phyloP scores from a whole-genome alignment of 2,329 filamentous ascomycete species.

The Fusarium pseudoanthophilum region DNA sequence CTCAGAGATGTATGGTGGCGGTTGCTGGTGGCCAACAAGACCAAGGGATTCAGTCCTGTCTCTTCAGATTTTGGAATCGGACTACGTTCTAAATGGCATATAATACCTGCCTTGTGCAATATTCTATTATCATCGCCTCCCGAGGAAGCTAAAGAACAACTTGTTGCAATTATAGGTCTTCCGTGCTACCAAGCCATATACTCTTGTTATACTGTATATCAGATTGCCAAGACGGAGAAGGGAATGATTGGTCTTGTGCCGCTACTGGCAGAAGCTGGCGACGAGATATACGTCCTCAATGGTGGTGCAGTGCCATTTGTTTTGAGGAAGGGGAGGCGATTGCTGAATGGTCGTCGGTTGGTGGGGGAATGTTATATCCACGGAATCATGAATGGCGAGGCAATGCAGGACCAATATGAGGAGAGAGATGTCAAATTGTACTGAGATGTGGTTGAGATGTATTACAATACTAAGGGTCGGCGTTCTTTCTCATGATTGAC shows the following conservation, averaged over 20 bases:
- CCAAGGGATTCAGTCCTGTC: fast-evolving
- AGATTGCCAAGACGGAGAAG: neutral
- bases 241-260: neutral
- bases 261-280: neutral
- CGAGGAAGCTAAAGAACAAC: neutral
- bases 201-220: neutral
- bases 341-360: neutral
- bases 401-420: neutral
- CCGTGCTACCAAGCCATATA: neutral
- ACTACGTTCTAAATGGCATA: neutral
- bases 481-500: too few relatives aligned
- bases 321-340: neutral
- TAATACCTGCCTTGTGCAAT: fast-evolving
- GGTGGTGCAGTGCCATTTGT: neutral
- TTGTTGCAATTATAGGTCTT: neutral
- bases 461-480: too few relatives aligned
- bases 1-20: neutral
- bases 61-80: neutral
- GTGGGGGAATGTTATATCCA: neutral
- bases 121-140: fast-evolving
- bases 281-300: neutral
- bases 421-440: neutral
- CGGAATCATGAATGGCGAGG: neutral
- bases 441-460: neutral
- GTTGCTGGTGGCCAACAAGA: neutral